These are phyloP conservation scores for Solanum gandarillasii DNA, from an alignment of 257 asterid genomes.

Conservation along the genomic window DNA sequence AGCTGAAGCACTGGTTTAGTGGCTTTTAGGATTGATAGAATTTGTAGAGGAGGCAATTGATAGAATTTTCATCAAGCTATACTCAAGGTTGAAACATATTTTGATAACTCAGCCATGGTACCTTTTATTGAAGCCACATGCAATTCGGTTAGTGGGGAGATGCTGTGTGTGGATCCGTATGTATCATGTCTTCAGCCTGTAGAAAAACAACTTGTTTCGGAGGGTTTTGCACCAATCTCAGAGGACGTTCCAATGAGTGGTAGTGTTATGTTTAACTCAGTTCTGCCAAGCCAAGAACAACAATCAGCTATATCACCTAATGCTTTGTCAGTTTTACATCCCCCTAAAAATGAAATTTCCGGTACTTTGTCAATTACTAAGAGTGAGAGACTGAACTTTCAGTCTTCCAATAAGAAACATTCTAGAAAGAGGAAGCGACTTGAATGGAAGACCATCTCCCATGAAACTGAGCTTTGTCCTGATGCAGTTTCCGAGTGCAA, in stretches of 20 bases:
- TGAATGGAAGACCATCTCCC: slow-evolving; percentile 26
- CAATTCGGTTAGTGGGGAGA: not conserved
- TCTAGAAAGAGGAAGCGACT: not conserved
- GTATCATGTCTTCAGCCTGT: slow-evolving; percentile 5
- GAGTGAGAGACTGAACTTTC: not conserved
- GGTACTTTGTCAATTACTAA: not conserved
- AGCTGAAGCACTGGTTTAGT: not conserved
- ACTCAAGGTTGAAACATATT: slow-evolving; percentile 3
- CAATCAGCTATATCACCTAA: slow-evolving; percentile 3
- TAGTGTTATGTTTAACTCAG: not conserved
- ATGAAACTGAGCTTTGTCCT: slow-evolving; percentile 35
- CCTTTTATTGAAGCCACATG: slow-evolving; percentile 12
- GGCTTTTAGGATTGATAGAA: not conserved
- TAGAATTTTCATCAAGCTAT: slow-evolving; percentile 12
- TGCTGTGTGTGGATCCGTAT: slow-evolving; percentile 1
- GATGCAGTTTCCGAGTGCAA: slow-evolving; percentile 19
- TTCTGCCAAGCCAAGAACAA: slow-evolving; percentile 10
- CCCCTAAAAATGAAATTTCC: slow-evolving; percentile 2
- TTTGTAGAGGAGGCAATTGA: slow-evolving; percentile 16
- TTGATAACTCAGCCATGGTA: slow-evolving; percentile 12
- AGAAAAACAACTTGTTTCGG: slow-evolving; percentile 1
- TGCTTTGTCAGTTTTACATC: slow-evolving; percentile 8
- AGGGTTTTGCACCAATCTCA: not conserved
- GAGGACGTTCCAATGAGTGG: not conserved
- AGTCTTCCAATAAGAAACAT: not conserved